Evolutionary conservation across 2,329 filamentous ascomycete genomes (phyloP).

Genomic region (Elsinoe australis): DNA sequence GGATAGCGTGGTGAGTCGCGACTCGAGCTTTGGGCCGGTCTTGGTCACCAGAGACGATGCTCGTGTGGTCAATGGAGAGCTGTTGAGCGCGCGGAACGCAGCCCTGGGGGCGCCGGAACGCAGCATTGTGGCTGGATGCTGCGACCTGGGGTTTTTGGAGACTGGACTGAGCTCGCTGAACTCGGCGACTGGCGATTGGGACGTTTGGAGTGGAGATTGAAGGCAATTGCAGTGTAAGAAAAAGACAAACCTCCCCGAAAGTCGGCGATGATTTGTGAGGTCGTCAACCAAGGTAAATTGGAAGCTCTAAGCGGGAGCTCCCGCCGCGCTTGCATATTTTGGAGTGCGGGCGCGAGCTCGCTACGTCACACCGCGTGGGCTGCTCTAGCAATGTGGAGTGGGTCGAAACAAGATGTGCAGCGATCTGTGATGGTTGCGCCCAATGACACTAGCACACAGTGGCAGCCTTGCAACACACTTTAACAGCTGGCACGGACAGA

Average conservation of each 20-base stretch:
- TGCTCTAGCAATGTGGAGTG: too few species aligned
- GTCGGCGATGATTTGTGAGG: neutral
- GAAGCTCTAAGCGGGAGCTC: slow-evolving; percentile 7
- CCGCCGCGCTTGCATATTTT: slow-evolving; percentile 13
- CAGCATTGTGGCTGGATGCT: slow-evolving; percentile 32
- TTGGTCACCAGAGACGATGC: slow-evolving; percentile 20
- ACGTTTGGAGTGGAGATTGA: neutral
- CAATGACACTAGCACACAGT: slow-evolving; percentile 5
- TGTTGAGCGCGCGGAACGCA: slow-evolving; percentile 34
- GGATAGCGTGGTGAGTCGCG: slow-evolving; percentile 36
- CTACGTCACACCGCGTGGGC: slow-evolving; percentile 7
- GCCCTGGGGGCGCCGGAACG: slow-evolving; percentile 39
- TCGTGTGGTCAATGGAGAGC: slow-evolving; percentile 25
- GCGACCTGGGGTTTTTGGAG: neutral
- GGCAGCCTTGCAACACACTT: slow-evolving; percentile 3
- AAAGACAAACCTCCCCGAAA: neutral
- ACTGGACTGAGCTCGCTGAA: neutral
- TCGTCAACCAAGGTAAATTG: neutral
- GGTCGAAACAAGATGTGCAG: slow-evolving; percentile 15
- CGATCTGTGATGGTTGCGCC: slow-evolving; percentile 12
- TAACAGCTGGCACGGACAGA: too few species aligned
- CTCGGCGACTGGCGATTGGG: too few species aligned
- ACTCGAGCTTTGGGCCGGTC: slow-evolving; percentile 31
- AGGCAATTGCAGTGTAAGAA: neutral
- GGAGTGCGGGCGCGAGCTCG: slow-evolving; percentile 1